These are phyloP conservation scores for Raffaelea arxii DNA, from an alignment of 2,329 filamentous ascomycete genomes.

Conservation along the genomic window DNA sequence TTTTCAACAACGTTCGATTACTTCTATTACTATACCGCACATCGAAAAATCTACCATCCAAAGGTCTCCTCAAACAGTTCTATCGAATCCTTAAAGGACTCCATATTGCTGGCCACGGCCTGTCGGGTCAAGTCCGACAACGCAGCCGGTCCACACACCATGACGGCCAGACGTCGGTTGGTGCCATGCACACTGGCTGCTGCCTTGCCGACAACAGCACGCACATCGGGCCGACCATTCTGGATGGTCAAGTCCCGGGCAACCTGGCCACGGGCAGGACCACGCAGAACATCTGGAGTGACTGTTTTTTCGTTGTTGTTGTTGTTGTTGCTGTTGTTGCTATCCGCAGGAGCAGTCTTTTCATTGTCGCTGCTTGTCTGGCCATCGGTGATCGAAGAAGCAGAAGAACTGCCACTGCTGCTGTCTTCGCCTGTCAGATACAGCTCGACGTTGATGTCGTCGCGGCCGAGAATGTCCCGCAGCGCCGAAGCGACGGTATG, in stretches of 20 bases:
- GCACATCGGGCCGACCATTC: constrained; percentile 2
- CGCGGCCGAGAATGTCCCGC: neutral
- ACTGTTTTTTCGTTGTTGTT: neutral
- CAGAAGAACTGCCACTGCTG: neutral
- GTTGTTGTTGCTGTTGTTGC: neutral
- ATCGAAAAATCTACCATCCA: too few species aligned
- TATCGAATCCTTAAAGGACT: constrained; percentile 1
- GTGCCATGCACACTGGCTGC: neutral
- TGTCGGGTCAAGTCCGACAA: constrained; percentile 2
- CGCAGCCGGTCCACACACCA: constrained; percentile 3
- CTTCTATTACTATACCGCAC: too few species aligned
- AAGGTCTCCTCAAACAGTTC: constrained; percentile 7
- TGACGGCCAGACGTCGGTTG: constrained; percentile 1
- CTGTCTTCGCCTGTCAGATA: neutral
- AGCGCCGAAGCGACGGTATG: neutral
- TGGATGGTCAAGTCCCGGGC: neutral
- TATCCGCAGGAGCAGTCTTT: neutral
- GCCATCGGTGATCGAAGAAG: neutral
- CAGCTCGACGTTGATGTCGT: constrained; percentile 1
- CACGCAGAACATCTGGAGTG: neutral
- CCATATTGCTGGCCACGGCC: neutral
- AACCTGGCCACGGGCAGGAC: neutral
- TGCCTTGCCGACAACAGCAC: neutral
- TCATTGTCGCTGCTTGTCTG: neutral
- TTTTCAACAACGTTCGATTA: too few species aligned